phyloP scores from a whole-genome alignment of 2,329 filamentous ascomycete species.

The Acephala macrosclerotiorum region DNA sequence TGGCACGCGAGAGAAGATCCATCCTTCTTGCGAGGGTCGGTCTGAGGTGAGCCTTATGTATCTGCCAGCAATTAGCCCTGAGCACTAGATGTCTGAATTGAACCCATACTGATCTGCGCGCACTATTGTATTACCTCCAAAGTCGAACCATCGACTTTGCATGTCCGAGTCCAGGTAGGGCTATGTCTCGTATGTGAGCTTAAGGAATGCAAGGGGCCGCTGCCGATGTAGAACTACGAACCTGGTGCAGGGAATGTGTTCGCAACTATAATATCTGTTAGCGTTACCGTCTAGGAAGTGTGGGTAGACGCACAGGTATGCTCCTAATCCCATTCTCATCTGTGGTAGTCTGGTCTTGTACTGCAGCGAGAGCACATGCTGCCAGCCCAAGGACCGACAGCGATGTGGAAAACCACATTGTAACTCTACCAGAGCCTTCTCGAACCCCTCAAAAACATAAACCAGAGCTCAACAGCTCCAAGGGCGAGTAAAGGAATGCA shows the following conservation, averaged over 20 bases:
- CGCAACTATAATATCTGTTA: slow-evolving; percentile 66
- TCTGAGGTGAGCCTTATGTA: slow-evolving; percentile 95
- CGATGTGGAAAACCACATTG: slow-evolving; percentile 42
- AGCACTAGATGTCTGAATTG: slow-evolving; percentile 6
- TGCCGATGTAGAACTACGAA: slow-evolving; percentile 52
- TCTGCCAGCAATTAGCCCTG: slow-evolving; percentile 53
- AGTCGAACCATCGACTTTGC: slow-evolving; percentile 99
- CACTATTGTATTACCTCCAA: slow-evolving; percentile 93
- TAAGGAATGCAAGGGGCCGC: slow-evolving; percentile 11
- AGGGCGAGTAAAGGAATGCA: slow-evolving; percentile 14
- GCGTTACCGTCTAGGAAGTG: slow-evolving; percentile 13
- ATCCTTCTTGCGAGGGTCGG: slow-evolving; percentile 88
- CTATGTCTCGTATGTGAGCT: slow-evolving; percentile 52
- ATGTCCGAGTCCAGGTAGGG: slow-evolving; percentile 98
- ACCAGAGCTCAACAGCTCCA: background rate
- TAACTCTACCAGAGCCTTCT: slow-evolving; percentile 16
- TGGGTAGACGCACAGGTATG: slow-evolving; percentile 62
- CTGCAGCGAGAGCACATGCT: slow-evolving; percentile 43
- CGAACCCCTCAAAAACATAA: slow-evolving; percentile 5
- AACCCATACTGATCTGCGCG: slow-evolving; percentile 70
- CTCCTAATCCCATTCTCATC: slow-evolving; percentile 61
- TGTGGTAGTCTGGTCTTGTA: slow-evolving; percentile 47
- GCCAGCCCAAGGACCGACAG: slow-evolving; percentile 44
- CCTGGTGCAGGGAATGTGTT: slow-evolving; percentile 84
- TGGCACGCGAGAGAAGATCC: slow-evolving; percentile 92